Evolutionary conservation across 495 filamentous ascomycete genomes (phyloP).

Genomic region (Hypoxylon trugodes): DNA sequence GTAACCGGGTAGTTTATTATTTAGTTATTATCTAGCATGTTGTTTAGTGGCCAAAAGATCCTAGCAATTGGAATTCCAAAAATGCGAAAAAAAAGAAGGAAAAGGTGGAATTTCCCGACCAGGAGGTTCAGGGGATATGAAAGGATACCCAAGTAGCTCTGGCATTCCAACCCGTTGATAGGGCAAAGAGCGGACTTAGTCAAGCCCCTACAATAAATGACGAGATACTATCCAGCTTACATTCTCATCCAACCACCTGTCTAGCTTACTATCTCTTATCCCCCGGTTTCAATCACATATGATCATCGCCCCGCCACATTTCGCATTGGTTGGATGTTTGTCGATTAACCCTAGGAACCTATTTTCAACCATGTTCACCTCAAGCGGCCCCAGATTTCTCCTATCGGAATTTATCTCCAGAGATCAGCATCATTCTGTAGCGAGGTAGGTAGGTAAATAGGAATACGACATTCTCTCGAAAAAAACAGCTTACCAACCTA

Average conservation of each 20-base stretch:
- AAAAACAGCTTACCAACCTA: not conserved
- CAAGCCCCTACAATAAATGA: conserved; percentile 23
- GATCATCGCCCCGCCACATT: conserved; percentile 10
- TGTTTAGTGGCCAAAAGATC: conserved; percentile 13
- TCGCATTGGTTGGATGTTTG: conserved; percentile 25
- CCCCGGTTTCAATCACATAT: conserved; percentile 21
- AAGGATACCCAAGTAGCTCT: not conserved
- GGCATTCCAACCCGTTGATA: conserved; percentile 25
- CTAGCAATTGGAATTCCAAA: conserved; percentile 8
- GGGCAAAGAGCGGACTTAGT: conserved; percentile 3
- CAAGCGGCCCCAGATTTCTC: conserved; percentile 14
- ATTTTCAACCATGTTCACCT: conserved; percentile 5
- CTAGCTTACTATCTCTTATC: conserved; percentile 9
- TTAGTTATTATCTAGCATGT: conserved; percentile 1
- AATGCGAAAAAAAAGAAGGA: not conserved
- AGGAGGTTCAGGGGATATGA: conserved; percentile 8
- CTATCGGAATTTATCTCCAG: conserved; percentile 21
- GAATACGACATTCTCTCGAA: not conserved
- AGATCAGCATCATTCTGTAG: conserved; percentile 20
- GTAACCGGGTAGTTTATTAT: not conserved
- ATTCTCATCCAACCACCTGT: conserved; percentile 21
- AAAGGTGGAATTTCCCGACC: conserved; percentile 10
- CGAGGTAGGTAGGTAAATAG: conserved; percentile 6
- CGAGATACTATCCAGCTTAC: not conserved
- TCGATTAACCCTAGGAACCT: conserved; percentile 3